Percentiles rank a stretch among this genome's conserved stretches.
phyloP scores from a whole-genome alignment of 192 early-diverging fungal genomes.

The Linnemannia elongata region DNA sequence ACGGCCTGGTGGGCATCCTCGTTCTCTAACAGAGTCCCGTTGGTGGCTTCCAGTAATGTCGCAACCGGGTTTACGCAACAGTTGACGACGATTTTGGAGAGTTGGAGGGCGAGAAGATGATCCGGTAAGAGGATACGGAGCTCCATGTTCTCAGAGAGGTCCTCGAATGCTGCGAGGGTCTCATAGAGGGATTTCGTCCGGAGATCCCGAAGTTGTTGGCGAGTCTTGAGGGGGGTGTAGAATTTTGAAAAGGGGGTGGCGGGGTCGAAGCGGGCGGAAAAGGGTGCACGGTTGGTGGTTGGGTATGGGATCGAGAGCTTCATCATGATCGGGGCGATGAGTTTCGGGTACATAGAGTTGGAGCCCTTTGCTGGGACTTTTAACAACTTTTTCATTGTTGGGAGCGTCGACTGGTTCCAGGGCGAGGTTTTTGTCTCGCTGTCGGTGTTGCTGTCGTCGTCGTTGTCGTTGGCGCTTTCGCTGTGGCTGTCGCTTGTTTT shows the following conservation, averaged over 20 bases:
- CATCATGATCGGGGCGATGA: not conserved
- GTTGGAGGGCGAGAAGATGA: constrained; percentile 37
- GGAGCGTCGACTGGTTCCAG: not conserved
- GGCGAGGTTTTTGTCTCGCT: not conserved
- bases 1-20: constrained; percentile 27
- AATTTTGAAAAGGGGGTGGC: constrained; percentile 36
- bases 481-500: not conserved
- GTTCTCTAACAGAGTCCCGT: constrained; percentile 62
- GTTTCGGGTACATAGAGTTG: constrained; percentile 10
- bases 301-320: constrained; percentile 27
- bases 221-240: constrained; percentile 30
- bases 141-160: constrained; percentile 61
- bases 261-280: constrained; percentile 32
- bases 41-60: constrained; percentile 67
- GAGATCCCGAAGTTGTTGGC: constrained; percentile 12
- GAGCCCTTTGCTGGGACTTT: constrained; percentile 33
- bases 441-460: not conserved
- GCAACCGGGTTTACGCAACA: constrained; percentile 76
- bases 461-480: not conserved
- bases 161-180: constrained; percentile 20
- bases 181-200: constrained; percentile 38
- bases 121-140: constrained; percentile 53
- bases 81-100: constrained; percentile 75
- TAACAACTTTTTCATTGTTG: constrained; percentile 1
- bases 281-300: constrained; percentile 4